Base-by-base conservation (phyloP, 345 rosid species). In the Gossypium australe region DNA sequence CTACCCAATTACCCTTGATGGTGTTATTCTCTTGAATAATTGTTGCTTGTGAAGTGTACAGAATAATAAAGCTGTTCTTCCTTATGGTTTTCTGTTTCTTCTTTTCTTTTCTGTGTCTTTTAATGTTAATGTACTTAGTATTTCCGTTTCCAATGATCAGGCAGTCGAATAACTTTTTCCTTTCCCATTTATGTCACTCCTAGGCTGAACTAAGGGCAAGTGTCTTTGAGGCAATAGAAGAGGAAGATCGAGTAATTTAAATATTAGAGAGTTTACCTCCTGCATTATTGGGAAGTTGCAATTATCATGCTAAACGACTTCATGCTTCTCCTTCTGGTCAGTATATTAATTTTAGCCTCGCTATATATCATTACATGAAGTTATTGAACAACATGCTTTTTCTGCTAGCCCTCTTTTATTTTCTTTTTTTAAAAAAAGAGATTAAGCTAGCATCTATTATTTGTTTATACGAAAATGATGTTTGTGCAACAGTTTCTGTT, bases 281-380 rank as follows among this genome's bases (percentile, higher is more conserved):
- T 78, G 97, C 98, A 49, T 77, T 94, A 76, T 79, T 94, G 86
- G 98, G 98, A 29, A 94, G 97, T 88, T 94, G 97, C 80, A 92
- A 90, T 60, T 95, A 92, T 24, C 89, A 88, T 61, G 98, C 98
- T 6, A 94, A 85, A 78, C 86, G 85, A 73, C 97, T 94, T 77
- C 98, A 94, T 82, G 93, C 96, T 71, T 88, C 92, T 69, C 92
- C 98, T 65, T 92, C 98, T 82, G 98, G 98, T 94, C 47, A 73
- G 59, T 79, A 62, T 12, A 51, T 62, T 27, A 56, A 25, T 73
- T 41, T 69, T 48, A 25, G 17, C 24, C 55, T 25, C 80, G 47
- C 6, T 13, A 49, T 14, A 38, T 16, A 24, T 67, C 60, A 12
- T 48, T 67, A 22, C 2, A 5, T 53, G 61, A 53, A 41, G 29